Conservation (phyloP, 331 rosid genomes). For the Quercus tomentella region DNA sequence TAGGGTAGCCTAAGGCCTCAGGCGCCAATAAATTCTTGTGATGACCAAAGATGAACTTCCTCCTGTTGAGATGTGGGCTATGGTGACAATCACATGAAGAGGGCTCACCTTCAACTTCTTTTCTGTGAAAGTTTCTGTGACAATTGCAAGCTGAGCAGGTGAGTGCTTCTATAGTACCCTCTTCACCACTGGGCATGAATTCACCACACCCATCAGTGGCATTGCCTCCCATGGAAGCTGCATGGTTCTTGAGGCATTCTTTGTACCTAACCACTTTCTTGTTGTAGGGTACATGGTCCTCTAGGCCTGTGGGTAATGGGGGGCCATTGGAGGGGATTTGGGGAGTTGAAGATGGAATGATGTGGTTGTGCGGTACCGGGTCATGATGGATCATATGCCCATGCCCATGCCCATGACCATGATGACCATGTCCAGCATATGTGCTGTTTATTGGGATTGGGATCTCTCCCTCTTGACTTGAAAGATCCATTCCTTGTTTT, state of each 20-base stretch:
- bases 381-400: constrained; percentile 49
- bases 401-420: constrained; percentile 33
- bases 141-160: constrained; percentile 83
- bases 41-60: constrained; percentile 42
- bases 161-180: constrained; percentile 69
- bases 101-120: constrained; percentile 50
- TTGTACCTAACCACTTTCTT: constrained; percentile 50
- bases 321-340: constrained; percentile 39
- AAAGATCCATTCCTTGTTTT: constrained; percentile 46
- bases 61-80: constrained; percentile 24
- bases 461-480: constrained; percentile 55
- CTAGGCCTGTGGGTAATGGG: constrained; percentile 20
- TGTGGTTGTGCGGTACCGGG: constrained; percentile 30
- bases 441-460: constrained; percentile 58
- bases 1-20: constrained; percentile 41
- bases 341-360: constrained; percentile 32
- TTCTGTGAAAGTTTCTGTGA: constrained; percentile 89
- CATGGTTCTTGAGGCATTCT: constrained; percentile 87
- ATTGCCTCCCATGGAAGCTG: constrained; percentile 87
- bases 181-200: constrained; percentile 84
- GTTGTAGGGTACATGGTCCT: constrained; percentile 23
- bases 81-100: constrained; percentile 22
- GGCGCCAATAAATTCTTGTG: constrained; percentile 27
- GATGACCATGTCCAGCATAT: constrained; percentile 16
- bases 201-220: constrained; percentile 91